Evolutionary conservation across 75 land plant species (phyloP), one percentile per base, ranked within the genome.

Genomic region (Larix kaempferi): DNA sequence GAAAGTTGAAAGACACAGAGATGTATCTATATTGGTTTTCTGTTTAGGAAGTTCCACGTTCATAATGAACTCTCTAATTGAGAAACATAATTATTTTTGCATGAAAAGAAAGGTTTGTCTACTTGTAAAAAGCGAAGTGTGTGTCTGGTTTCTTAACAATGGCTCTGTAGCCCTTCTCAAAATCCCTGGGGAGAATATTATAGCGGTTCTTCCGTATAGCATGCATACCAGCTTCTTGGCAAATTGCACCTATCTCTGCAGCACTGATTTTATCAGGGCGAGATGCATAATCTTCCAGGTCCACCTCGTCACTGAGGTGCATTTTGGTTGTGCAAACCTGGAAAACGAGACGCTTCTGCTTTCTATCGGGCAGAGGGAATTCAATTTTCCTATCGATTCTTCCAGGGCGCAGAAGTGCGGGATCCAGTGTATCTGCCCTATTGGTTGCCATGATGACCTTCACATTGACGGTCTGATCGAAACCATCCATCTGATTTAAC

Each of bases 391-490:
- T n/a, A n/a, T n/a, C n/a, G n/a, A n/a, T n/a, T n/a, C n/a, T n/a
- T n/a, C n/a, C n/a, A n/a, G n/a, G n/a, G n/a, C n/a, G n/a, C n/a
- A n/a, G n/a, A 91, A 94, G 90, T 22, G 96, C 96, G 25, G 96
- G 96, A 59, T 94, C 96, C 44, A 94, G 67, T 56, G 96, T 94
- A 71, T 94, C 96, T 5, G 96, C 96, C 44, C 97, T 78, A 78
- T 94, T 94, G 5, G 97, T 94, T 44, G 97, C 97, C 97, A 94
- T 91, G 25, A 94, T 94, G 29, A 94, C 97, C 83, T 94, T 94
- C 25, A 94, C 97, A 85, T 94, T 94, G 26, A 94, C 97, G 2
- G 97, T 94, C 78, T 94, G 97, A 61, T 94, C 97, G 80, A 94
- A 94, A 10, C 97, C 97, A 80, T 94, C 97, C 97, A 94, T 94